Evolutionary conservation across 495 filamentous ascomycete genomes (phyloP).

Genomic region (Xylaria nigripes): DNA sequence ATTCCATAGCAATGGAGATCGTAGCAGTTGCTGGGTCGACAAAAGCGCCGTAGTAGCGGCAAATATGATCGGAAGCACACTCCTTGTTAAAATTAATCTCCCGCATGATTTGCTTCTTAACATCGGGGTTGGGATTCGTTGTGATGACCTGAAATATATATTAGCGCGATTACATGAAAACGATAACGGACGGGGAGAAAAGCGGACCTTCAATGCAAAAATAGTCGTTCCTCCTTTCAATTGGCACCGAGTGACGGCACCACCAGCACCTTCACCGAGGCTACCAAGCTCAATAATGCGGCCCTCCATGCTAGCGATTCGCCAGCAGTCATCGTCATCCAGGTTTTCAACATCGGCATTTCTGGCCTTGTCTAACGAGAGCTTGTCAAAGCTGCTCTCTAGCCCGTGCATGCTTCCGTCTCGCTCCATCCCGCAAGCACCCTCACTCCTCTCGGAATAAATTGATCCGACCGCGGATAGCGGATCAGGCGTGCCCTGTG

Average conservation of each 20-base stretch:
- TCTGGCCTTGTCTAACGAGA: slow-evolving; percentile 69
- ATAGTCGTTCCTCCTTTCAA: slow-evolving; percentile 86
- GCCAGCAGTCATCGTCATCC: slow-evolving; percentile 92
- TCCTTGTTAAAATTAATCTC: slow-evolving; percentile 97
- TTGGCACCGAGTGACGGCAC: slow-evolving; percentile 85
- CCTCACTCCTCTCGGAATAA: slow-evolving; percentile 64
- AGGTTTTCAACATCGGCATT: slow-evolving; percentile 85
- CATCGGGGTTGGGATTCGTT: slow-evolving; percentile 92
- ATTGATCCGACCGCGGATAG: slow-evolving; percentile 79
- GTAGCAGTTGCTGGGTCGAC: slow-evolving; percentile 87
- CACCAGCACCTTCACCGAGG: slow-evolving; percentile 89
- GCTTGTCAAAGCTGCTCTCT: slow-evolving; percentile 59
- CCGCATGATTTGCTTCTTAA: slow-evolving; percentile 94
- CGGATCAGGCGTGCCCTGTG: slow-evolving; percentile 68
- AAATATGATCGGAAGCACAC: slow-evolving; percentile 88
- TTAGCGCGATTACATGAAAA: slow-evolving; percentile 15
- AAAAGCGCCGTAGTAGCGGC: slow-evolving; percentile 93
- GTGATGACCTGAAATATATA: slow-evolving; percentile 70
- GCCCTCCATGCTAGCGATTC: slow-evolving; percentile 79
- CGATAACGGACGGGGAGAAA: not conserved
- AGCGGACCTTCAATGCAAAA: slow-evolving; percentile 86
- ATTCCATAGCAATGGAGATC: slow-evolving; percentile 98
- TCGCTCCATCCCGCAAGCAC: slow-evolving; percentile 59
- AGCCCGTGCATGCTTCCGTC: slow-evolving; percentile 61
- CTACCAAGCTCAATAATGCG: slow-evolving; percentile 82